phyloP scores from a whole-genome alignment of 345 rosid genomes.

The Eucalyptus dawsonii region DNA sequence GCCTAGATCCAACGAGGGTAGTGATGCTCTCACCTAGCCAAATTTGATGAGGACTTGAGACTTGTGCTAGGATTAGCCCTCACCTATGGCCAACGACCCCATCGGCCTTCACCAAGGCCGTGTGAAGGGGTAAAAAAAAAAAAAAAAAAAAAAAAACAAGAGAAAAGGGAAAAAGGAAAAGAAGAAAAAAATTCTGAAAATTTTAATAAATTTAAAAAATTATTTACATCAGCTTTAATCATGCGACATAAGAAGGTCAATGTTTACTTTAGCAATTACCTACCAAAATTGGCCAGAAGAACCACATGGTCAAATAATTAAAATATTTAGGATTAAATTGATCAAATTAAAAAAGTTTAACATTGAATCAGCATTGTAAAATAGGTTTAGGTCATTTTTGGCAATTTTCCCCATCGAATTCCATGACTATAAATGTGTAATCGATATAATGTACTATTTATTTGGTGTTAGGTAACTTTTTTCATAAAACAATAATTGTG shows the following conservation, averaged over 20 bases:
- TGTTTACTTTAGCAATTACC: neutral
- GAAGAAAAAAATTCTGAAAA: neutral
- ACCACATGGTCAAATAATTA: neutral
- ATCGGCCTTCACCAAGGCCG: neutral
- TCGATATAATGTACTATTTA: neutral
- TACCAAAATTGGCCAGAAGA: neutral
- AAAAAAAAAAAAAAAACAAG: too few species aligned
- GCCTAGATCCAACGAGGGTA: neutral
- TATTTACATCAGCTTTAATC: neutral
- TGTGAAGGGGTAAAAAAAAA: neutral
- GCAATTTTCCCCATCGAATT: neutral
- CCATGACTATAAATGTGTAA: neutral
- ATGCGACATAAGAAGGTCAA: fast-evolving
- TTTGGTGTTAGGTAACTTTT: neutral
- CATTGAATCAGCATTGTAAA: fast-evolving
- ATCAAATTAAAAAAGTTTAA: neutral
- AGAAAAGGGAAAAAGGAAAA: neutral
- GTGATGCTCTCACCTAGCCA: neutral
- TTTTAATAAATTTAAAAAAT: neutral
- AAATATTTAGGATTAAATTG: neutral
- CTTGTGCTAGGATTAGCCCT: neutral
- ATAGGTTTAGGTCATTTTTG: neutral
- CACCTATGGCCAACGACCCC: neutral
- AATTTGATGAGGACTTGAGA: neutral
- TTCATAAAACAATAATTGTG: neutral